Evolutionary conservation across 2,329 filamentous ascomycete genomes (phyloP), one percentile per base, ranked within the genome.

Genomic region (Aspergillus sp.): DNA sequence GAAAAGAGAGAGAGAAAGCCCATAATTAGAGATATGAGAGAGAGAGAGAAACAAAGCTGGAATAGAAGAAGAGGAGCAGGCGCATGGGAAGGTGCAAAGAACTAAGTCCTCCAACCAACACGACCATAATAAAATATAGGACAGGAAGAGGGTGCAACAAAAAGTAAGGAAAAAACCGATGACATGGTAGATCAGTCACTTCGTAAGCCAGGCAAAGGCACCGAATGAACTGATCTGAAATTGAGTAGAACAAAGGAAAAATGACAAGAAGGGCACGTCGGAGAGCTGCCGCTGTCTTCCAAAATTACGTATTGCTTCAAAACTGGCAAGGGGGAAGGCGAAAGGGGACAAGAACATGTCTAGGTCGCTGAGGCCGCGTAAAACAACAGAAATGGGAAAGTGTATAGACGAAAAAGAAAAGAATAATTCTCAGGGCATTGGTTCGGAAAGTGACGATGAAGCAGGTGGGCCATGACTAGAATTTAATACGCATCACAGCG

Each of bases 341-440:
- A 55, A 42, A 59, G 47, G 56, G 46, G 53, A 49, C 20, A 51
- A 55, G 60, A 55, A 54, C 45, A 47, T 18, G 18, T 66, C 62
- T 65, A 67, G 57, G 58, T 67, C 59, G 64, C 65, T 63, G 58
- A 68, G 61, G 58, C 60, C 54, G 62, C 56, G 54, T 61, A 46
- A 63, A 49, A 53, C 36, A 29, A 18, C 46, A 63, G 39, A 53
- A 49, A 56, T 20, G 46, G 50, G 39, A 46, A 4, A 51, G 14
- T 18, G n/a, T 22, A 32, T 29, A 47, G 63, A 45, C 46, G 52
- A 52, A 58, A 58, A 52, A 20, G 36, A 53, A 47, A 46, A 18
- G 10, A 18, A 32, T 14, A 16, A 57, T 39, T 53, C 55, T 60
- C 57, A 26, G 49, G 54, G 54, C 49, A 61, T 57, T 52, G 54